Evolutionary conservation across 2,329 filamentous ascomycete genomes (phyloP).

Genomic region (Aschersonia sp.): DNA sequence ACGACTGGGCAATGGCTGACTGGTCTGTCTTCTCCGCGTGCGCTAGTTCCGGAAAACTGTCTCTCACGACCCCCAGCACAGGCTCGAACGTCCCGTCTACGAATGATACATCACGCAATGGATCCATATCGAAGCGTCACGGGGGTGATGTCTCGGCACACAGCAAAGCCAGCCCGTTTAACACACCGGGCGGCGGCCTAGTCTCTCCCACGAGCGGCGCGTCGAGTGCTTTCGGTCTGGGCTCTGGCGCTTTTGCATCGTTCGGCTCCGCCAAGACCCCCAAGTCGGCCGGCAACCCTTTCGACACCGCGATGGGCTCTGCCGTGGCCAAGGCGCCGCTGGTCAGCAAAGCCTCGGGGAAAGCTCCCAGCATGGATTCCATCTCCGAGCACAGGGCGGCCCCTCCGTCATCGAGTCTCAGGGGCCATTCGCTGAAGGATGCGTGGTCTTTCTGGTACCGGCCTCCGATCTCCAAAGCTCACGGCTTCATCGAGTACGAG

Average conservation of each 20-base stretch:
- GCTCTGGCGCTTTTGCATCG: conserved; percentile 92
- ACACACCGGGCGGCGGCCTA: conserved; percentile 47
- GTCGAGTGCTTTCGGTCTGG: conserved; percentile 82
- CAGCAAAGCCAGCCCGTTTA: conserved; percentile 65
- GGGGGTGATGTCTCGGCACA: conserved; percentile 58
- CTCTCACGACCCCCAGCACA: conserved; percentile 60
- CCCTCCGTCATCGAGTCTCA: conserved; percentile 22
- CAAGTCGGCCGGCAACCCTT: conserved; percentile 67
- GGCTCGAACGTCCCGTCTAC: conserved; percentile 34
- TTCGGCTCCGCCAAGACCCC: conserved; percentile 69
- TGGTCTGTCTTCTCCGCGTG: background rate
- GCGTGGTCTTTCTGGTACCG: conserved; percentile 97
- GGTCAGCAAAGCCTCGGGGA: conserved; percentile 14
- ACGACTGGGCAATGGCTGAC: too few species aligned
- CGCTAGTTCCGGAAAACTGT: conserved; percentile 71
- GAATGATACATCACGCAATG: conserved; percentile 45
- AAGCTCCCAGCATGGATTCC: conserved; percentile 24
- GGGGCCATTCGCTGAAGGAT: conserved; percentile 52
- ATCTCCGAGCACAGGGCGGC: conserved; percentile 26
- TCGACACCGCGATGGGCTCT: conserved; percentile 55
- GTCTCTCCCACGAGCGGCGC: conserved; percentile 40
- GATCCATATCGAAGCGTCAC: conserved; percentile 57
- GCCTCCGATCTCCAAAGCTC: conserved; percentile 90
- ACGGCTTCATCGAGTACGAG: conserved; percentile 78
- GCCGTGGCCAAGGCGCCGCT: conserved; percentile 16